These are phyloP conservation scores for Phoenix dactylifera DNA, from an alignment of 176 grass and related monocot species.

Conservation along the genomic window DNA sequence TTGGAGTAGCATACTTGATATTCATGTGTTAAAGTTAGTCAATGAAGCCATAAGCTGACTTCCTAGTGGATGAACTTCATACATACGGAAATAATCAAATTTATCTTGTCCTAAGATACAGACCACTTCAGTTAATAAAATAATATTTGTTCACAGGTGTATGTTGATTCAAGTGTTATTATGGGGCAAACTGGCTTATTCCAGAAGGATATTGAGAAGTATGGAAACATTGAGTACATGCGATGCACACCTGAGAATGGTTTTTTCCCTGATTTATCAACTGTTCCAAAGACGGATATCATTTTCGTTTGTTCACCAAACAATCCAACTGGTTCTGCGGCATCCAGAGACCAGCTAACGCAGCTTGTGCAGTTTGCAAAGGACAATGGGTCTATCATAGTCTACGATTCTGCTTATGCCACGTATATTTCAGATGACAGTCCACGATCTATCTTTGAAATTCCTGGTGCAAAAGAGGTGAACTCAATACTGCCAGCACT, in stretches of 20 bases:
- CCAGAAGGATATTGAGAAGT: constrained; percentile 77
- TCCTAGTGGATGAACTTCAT: too few species aligned
- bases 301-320: constrained; percentile 98
- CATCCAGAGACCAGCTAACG: constrained; percentile 65
- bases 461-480: constrained; percentile 93
- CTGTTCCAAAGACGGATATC: constrained; percentile 53
- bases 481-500: neutral
- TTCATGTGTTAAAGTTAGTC: too few species aligned
- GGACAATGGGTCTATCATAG: constrained; percentile 78
- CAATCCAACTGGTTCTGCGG: constrained; percentile 79
- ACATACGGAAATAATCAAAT: too few species aligned
- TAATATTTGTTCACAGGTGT: constrained; percentile 32
- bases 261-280: constrained; percentile 85
- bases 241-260: constrained; percentile 85
- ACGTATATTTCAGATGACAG: constrained; percentile 89
- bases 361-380: constrained; percentile 78
- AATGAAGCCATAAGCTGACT: too few species aligned
- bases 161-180: constrained; percentile 96
- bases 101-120: too few species aligned
- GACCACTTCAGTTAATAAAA: too few species aligned
- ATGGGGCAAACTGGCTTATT: constrained; percentile 71
- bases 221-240: constrained; percentile 82
- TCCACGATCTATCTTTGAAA: constrained; percentile 83
- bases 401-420: constrained; percentile 98
- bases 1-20: too few species aligned